Evolutionary conservation across 495 filamentous ascomycete species (phyloP).

Genomic region (Penicillium macrosclerotiorum): DNA sequence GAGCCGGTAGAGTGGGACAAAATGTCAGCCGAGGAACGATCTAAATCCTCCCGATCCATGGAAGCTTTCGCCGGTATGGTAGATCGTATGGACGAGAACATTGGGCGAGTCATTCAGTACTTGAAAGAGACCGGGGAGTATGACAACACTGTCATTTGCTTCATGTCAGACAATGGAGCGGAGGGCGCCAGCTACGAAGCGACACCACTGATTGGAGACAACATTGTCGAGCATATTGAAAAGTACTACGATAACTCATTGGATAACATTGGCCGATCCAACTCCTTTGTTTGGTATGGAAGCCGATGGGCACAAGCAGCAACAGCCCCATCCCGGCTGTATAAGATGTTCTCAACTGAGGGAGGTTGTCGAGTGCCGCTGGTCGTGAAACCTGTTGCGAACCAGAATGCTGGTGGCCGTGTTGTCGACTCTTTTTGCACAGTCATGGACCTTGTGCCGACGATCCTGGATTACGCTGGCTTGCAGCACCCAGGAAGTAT

Average conservation of each 20-base stretch:
- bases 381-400: conserved; percentile 32
- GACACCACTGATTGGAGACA: not conserved
- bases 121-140: conserved; percentile 50
- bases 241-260: conserved; percentile 60
- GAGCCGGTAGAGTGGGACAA: conserved; percentile 18
- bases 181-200: conserved; percentile 44
- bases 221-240: conserved; percentile 14
- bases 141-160: conserved; percentile 54
- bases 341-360: conserved; percentile 51
- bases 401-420: not conserved
- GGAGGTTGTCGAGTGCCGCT: conserved; percentile 49
- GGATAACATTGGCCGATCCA: conserved; percentile 54
- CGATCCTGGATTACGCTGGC: conserved; percentile 51
- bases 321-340: conserved; percentile 49
- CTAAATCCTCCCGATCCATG: conserved; percentile 48
- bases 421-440: conserved; percentile 39
- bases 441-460: conserved; percentile 54
- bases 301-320: conserved; percentile 54
- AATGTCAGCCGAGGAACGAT: conserved; percentile 9
- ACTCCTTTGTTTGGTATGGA: conserved; percentile 63
- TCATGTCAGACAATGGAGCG: conserved; percentile 57
- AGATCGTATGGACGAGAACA: conserved; percentile 50
- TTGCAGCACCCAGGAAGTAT: conserved; percentile 45
- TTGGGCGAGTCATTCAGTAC: conserved; percentile 47
- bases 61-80: conserved; percentile 59